Percentiles rank a stretch among this genome's conserved stretches.
These are phyloP conservation scores for Boletus pseudo-olivaceus DNA, from an alignment of 768 basidiomycete genomes.

Conservation along the genomic window DNA sequence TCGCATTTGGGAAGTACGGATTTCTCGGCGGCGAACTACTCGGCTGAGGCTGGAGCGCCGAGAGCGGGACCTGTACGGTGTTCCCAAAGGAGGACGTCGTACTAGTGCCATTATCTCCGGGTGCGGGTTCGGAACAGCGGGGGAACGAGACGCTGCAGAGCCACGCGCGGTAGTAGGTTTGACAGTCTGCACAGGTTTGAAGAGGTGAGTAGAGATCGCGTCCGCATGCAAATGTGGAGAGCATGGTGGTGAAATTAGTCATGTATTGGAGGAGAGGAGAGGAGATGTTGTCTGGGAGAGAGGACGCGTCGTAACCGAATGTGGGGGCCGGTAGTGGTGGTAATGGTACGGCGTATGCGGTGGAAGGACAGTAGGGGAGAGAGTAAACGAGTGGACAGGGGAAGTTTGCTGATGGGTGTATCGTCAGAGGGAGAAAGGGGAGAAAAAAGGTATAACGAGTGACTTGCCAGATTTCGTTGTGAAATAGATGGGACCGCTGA, in stretches of 20 bases:
- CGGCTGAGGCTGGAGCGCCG: slow-evolving; percentile 48
- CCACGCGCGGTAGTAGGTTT: slow-evolving; percentile 71
- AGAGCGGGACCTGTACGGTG: slow-evolving; percentile 36
- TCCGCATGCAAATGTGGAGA: slow-evolving; percentile 75
- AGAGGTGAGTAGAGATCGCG: slow-evolving; percentile 78
- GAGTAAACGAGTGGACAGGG: slow-evolving; percentile 66
- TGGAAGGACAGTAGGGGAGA: slow-evolving; percentile 70
- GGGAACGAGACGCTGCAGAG: slow-evolving; percentile 71
- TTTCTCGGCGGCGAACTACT: slow-evolving; percentile 44
- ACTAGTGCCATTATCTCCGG: slow-evolving; percentile 19
- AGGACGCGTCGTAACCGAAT: slow-evolving; percentile 45
- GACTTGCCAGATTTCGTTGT: slow-evolving; percentile 68
- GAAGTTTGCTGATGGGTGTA: slow-evolving; percentile 45
- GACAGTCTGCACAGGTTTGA: slow-evolving; percentile 73
- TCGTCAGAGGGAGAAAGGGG: not conserved
- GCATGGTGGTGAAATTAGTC: slow-evolving; percentile 69
- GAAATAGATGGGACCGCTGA: slow-evolving; percentile 69
- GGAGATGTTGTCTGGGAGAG: slow-evolving; percentile 48
- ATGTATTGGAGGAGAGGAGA: slow-evolving; percentile 54
- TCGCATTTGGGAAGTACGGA: slow-evolving; percentile 43
- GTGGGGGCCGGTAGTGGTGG: slow-evolving; percentile 43
- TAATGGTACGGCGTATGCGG: slow-evolving; percentile 68
- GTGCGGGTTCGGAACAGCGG: slow-evolving; percentile 59
- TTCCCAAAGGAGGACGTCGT: slow-evolving; percentile 10
- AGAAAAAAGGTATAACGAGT: not conserved